Evolutionary conservation across 2,329 filamentous ascomycete species (phyloP).

Genomic region (Fusarium acutatum): DNA sequence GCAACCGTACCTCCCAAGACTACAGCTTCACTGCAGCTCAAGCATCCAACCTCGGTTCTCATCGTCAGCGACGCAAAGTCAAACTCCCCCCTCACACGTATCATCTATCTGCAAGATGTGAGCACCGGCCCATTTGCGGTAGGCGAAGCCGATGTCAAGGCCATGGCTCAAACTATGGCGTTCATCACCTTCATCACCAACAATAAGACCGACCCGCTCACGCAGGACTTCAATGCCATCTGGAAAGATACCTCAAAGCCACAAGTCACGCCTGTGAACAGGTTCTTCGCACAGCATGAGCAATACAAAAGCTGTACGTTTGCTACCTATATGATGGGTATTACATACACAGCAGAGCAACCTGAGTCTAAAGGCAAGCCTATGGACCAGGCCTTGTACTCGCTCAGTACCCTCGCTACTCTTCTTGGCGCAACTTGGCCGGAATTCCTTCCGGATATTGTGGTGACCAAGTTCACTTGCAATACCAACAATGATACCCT

Average conservation of each 20-base stretch:
- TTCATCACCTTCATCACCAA: not conserved
- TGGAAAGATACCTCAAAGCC: not conserved
- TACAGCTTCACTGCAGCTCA: not conserved
- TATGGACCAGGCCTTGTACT: not conserved
- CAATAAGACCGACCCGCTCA: not conserved
- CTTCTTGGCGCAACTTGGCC: not conserved
- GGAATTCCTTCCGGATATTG: not conserved
- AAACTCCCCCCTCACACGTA: not conserved
- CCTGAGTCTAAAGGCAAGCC: not conserved
- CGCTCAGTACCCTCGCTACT: not conserved
- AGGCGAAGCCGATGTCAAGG: not conserved
- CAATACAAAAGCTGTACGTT: not conserved
- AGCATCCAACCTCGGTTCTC: not conserved
- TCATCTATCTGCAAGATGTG: not conserved
- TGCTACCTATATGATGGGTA: slow-evolving; percentile 1
- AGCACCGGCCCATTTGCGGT: not conserved
- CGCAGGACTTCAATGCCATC: not conserved
- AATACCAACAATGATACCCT: not conserved
- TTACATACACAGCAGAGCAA: not conserved
- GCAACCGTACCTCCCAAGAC: not conserved
- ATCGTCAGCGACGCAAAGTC: not conserved
- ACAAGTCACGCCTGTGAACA: not conserved
- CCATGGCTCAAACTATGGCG: not conserved
- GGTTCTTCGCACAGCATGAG: not conserved
- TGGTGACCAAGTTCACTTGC: not conserved